Base-by-base conservation (phyloP, 306 rosid genomes). In the Trifolium dubium region DNA sequence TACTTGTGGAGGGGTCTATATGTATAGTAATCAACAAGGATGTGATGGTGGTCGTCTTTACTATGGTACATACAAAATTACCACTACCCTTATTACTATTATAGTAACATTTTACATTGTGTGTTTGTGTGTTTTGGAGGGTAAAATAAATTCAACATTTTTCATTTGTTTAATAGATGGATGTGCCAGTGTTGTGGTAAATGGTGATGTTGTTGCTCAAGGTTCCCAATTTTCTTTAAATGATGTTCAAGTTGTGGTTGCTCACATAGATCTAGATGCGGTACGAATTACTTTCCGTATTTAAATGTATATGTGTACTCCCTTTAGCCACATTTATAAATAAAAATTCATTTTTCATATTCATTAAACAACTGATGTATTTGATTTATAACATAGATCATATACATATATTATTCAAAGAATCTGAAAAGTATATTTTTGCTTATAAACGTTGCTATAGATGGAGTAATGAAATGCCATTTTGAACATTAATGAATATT, bases 1-100 rank as follows among this genome's bases (percentile, higher is more conserved):
- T 69, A 86, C 92, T 58, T 87, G 93, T 13, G 98, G 99, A 83
- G 98, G 99, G 81, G 92, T 92, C 53, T 94, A 94, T 84, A 88
- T 94, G 80, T 94, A 94, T 71, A 90, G 99, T 85, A 94, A 94
- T 79, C 98, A 85, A 4, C 98, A 92, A 83, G 98, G 99, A 43
- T 92, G 99, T 60, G 99, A 94, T 50, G 99, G 98, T 2, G 92
- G 95, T 39, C 98, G 99, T 53, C 98, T 94, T 78, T 94, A 94
- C 84, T 94, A 88, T 51, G 99, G 98, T 94, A 86, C n/a, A n/a
- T n/a, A n/a, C n/a, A n/a, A n/a, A n/a, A n/a, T n/a, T n/a, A n/a
- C n/a, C n/a, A n/a, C n/a, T n/a, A n/a, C n/a, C n/a, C n/a, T n/a
- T n/a, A n/a, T n/a, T n/a, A n/a, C n/a, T n/a, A n/a, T n/a, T n/a